A percentile compares a stretch with the other conserved stretches of the same genome.
phyloP scores from a whole-genome alignment of 208 protist species.

The Trypanosomatidae sp. region DNA sequence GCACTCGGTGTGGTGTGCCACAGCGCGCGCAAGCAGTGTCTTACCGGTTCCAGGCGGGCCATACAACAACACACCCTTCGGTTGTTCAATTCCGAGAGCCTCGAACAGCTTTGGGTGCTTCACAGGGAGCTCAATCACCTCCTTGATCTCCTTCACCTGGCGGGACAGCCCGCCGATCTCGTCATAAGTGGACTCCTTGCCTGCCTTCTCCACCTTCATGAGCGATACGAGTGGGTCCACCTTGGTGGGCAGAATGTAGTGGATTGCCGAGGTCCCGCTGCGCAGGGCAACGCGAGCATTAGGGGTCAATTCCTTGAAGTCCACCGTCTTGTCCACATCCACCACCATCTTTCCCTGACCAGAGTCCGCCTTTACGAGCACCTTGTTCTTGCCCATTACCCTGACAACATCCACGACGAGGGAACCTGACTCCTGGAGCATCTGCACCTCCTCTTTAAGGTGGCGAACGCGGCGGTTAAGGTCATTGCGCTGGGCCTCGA shows the following conservation, averaged over 20 bases:
- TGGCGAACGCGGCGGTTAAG: slow-evolving; percentile 94
- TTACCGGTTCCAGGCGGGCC: slow-evolving; percentile 97
- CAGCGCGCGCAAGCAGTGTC: slow-evolving; percentile 98
- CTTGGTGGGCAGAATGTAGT: slow-evolving; percentile 99
- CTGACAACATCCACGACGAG: slow-evolving; percentile 99
- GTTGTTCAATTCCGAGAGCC: slow-evolving; percentile 99
- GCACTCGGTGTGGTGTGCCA: slow-evolving; percentile 99
- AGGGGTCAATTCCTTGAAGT: slow-evolving; percentile 92
- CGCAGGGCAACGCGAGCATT: slow-evolving; percentile 98
- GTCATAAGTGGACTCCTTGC: slow-evolving; percentile 99
- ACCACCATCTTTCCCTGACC: slow-evolving; percentile 99
- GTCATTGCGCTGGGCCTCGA: slow-evolving; percentile 89
- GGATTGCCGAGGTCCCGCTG: slow-evolving; percentile 96
- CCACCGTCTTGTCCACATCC: slow-evolving; percentile 97
- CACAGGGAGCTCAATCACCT: slow-evolving; percentile 85
- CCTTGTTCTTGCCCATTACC: slow-evolving; percentile 98
- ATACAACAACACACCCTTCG: slow-evolving; percentile 99
- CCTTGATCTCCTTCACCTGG: slow-evolving; percentile 97
- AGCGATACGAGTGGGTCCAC: slow-evolving; percentile 99
- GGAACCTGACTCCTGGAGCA: slow-evolving; percentile 97
- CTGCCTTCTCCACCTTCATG: slow-evolving; percentile 99
- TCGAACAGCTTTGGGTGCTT: slow-evolving; percentile 99
- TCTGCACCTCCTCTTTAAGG: slow-evolving; percentile 98
- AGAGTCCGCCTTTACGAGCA: slow-evolving; percentile 96
- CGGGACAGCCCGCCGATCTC: slow-evolving; percentile 99